Base-by-base conservation (phyloP, 2,329 filamentous ascomycete species). In the Zasmidium angulare region DNA sequence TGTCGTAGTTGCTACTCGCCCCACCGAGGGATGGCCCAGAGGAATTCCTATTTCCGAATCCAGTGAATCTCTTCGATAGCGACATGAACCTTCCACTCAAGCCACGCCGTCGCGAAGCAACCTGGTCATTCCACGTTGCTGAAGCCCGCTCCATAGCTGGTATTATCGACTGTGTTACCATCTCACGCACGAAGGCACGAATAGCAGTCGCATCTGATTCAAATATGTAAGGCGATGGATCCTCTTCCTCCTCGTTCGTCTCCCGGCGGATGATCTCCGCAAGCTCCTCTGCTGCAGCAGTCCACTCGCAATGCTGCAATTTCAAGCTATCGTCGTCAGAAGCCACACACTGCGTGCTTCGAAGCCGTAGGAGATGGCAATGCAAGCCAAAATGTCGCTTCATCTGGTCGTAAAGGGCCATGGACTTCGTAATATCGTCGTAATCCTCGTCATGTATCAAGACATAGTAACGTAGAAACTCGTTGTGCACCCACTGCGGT, bases 361-460 rank as follows among this genome's bases (percentile, higher is more conserved):
- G 85, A 53, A 99, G 79, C 63, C 96, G 83, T 31, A 99, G 81
- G 11, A 99, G 81, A 76, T 99, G 95, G 72, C 95, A 99, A 75
- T 99, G 93, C 50, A 98, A 80, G 1, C 95, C 95, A 64, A 99
- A 91, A 76, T 97, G 91, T n/a, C 95, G 87, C 77, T 98, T 99
- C 96, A 99, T 99, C 75, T 97, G 91, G 68, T 99, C 95, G 75
- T 96, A 99, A 24, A 98, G 81, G 19, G 87, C 85, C 75, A 93
- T 93, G 12, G 93, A 96, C 75, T 92, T 89, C 40, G 86, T 86
- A 62, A 98, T 96, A 72, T 99, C 93, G 71, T 96, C 93, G 62
- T 86, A 87, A 72, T 99, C 95, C 76, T 99, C 96, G 68, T 99
- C 95, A 70, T 99, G 95, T 19, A 99, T 89, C 46, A 99, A 81